A percentile compares a stretch with the other conserved stretches of the same genome.
Conservation (phyloP, 371 early-diverging fungal species). For the Rhizopus arrhizus region DNA sequence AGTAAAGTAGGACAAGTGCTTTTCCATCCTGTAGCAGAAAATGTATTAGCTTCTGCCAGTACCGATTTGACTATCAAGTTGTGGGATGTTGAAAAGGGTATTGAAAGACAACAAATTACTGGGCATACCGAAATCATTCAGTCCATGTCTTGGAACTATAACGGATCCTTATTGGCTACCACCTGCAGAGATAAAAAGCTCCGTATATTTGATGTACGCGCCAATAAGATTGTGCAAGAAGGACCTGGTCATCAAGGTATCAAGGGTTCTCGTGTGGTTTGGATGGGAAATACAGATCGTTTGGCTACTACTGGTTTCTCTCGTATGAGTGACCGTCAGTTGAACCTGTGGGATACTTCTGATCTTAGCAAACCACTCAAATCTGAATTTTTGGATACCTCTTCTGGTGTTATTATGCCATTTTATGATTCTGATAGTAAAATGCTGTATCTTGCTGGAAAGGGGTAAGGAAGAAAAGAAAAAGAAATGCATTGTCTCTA, state of each 20-base stretch:
- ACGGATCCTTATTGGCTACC: slow-evolving; percentile 86
- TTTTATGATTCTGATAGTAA: slow-evolving; percentile 89
- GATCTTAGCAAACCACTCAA: slow-evolving; percentile 81
- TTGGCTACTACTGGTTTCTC: slow-evolving; percentile 94
- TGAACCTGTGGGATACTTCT: slow-evolving; percentile 84
- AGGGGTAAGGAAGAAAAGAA: slow-evolving; percentile 57
- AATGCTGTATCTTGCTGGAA: slow-evolving; percentile 94
- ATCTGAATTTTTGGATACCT: slow-evolving; percentile 82
- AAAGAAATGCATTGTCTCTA: too few relatives aligned
- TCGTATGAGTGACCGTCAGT: slow-evolving; percentile 89
- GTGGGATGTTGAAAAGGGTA: slow-evolving; percentile 95
- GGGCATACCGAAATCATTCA: slow-evolving; percentile 94
- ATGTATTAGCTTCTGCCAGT: slow-evolving; percentile 87
- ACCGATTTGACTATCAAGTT: slow-evolving; percentile 93
- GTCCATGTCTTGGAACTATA: slow-evolving; percentile 87
- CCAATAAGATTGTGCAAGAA: slow-evolving; percentile 82
- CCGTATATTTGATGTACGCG: slow-evolving; percentile 90
- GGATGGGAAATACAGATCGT: slow-evolving; percentile 85
- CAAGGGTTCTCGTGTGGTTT: slow-evolving; percentile 93
- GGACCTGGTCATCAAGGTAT: slow-evolving; percentile 90
- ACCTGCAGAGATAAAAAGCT: slow-evolving; percentile 96
- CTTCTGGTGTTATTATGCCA: slow-evolving; percentile 96
- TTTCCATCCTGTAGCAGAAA: slow-evolving; percentile 95
- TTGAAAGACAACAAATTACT: slow-evolving; percentile 82
- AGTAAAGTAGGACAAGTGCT: slow-evolving; percentile 95